phyloP scores from a whole-genome alignment of 177 flowering plant genomes.

The Telopea speciosissima region DNA sequence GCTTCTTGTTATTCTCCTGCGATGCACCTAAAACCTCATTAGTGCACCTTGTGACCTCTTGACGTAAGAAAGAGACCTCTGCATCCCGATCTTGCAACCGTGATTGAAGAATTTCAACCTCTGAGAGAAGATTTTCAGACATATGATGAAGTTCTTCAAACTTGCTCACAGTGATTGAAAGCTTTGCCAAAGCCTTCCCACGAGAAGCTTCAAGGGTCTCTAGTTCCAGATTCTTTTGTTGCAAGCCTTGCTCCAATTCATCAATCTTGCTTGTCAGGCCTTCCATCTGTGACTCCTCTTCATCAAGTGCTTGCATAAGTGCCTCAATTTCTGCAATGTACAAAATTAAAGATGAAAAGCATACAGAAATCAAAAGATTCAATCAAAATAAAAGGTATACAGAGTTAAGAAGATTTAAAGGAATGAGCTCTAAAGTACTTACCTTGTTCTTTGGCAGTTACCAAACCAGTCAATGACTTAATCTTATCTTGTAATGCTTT shows the following conservation, averaged over 20 bases:
- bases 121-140: conserved; percentile 71
- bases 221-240: conserved; percentile 54
- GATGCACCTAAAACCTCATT: conserved; percentile 73
- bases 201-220: conserved; percentile 79
- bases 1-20: conserved; percentile 47
- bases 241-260: conserved; percentile 52
- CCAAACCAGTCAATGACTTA: conserved; percentile 39
- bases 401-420: not conserved
- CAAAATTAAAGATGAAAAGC: conserved; percentile 3
- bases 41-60: conserved; percentile 90
- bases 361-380: not conserved
- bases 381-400: not conserved
- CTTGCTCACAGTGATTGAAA: conserved; percentile 72
- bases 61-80: conserved; percentile 91
- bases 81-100: conserved; percentile 77
- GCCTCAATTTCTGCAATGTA: conserved; percentile 66
- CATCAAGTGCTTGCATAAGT: conserved; percentile 95
- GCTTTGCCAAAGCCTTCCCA: conserved; percentile 69
- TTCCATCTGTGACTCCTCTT: conserved; percentile 90
- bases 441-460: conserved; percentile 91
- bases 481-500: conserved; percentile 47
- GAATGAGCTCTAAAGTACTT: conserved; percentile 10
- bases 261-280: conserved; percentile 40
- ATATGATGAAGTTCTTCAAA: conserved; percentile 92
- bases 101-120: conserved; percentile 84